These are phyloP conservation scores for Spiraea crenata DNA, from an alignment of 331 rosid genomes.

Conservation along the genomic window DNA sequence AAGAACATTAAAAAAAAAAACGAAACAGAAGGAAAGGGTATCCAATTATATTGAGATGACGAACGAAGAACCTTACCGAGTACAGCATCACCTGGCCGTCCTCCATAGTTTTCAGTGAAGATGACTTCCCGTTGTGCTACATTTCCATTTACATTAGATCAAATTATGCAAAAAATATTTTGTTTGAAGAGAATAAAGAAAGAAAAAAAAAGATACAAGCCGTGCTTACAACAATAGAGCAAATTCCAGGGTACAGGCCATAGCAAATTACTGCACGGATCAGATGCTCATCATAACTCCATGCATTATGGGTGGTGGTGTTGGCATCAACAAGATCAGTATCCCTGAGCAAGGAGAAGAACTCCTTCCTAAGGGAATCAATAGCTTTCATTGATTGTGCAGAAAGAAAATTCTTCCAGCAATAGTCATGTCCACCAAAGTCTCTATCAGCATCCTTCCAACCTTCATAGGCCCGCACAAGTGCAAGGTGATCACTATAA, in stretches of 20 bases:
- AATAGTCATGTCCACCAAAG: constrained; percentile 76
- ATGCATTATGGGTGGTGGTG: constrained; percentile 48
- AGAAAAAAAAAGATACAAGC: constrained; percentile 17
- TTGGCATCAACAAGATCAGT: constrained; percentile 70
- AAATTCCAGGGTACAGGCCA: constrained; percentile 93
- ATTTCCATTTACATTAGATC: constrained; percentile 24
- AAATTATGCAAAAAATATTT: background rate
- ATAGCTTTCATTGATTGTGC: constrained; percentile 92
- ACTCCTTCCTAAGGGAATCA: constrained; percentile 84
- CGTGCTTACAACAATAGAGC: constrained; percentile 78
- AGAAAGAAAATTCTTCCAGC: constrained; percentile 94
- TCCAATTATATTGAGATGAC: background rate
- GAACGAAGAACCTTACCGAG: constrained; percentile 51
- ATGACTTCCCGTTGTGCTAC: constrained; percentile 93
- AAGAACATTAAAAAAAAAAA: constrained; percentile 28
- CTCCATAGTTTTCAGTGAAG: constrained; percentile 91
- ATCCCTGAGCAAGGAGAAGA: constrained; percentile 70
- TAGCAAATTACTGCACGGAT: constrained; percentile 77
- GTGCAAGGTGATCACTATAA: constrained; percentile 90
- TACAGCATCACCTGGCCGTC: constrained; percentile 94
- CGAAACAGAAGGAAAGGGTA: constrained; percentile 12
- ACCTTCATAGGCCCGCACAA: constrained; percentile 78
- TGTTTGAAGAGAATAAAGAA: background rate
- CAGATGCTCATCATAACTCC: constrained; percentile 75
- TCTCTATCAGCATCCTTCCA: constrained; percentile 86